These are phyloP conservation scores for Scenedesmus sp. DNA, from an alignment of 163 green algal species.

Conservation along the genomic window DNA sequence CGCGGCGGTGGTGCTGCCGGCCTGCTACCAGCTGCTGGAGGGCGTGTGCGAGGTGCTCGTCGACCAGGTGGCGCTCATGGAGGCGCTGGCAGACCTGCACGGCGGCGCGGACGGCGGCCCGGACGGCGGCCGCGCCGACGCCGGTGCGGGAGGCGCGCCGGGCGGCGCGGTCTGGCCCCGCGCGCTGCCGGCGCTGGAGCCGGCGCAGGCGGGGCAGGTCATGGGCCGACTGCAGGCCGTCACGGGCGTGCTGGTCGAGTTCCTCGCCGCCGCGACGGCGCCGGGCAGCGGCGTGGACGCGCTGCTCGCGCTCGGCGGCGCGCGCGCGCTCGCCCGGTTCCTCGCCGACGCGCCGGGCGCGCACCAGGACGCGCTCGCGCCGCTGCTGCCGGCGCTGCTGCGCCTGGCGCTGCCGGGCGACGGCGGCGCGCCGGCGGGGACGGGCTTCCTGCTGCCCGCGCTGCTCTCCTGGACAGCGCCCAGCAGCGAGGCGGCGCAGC, in stretches of 20 bases:
- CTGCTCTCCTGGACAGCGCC: constrained; percentile 42
- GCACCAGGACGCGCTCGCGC: constrained; percentile 51
- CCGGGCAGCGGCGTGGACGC: no score
- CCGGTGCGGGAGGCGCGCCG: no score
- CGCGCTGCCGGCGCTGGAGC: constrained; percentile 13
- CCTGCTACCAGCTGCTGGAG: constrained; percentile 70
- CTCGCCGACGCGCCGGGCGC: constrained; percentile 65
- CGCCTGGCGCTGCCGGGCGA: not conserved
- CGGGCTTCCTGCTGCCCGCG: constrained; percentile 59
- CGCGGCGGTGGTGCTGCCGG: constrained; percentile 60
- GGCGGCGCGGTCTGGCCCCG: no score
- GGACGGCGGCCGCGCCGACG: no score
- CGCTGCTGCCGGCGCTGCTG: constrained; percentile 56
- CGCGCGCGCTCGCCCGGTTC: constrained; percentile 65
- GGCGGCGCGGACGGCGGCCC: no score
- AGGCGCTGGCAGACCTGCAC: constrained; percentile 12
- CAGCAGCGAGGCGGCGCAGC: not conserved
- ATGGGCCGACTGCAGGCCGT: constrained; percentile 39
- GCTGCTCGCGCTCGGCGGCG: constrained; percentile 49
- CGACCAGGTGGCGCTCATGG: constrained; percentile 35
- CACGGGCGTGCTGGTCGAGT: not conserved
- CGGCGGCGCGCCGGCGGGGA: not conserved
- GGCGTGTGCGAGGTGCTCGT: constrained; percentile 63
- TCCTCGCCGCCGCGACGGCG: no score
- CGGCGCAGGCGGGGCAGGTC: constrained; percentile 39